phyloP scores from a whole-genome alignment of 306 rosid genomes.

The Acacia crassicarpa region DNA sequence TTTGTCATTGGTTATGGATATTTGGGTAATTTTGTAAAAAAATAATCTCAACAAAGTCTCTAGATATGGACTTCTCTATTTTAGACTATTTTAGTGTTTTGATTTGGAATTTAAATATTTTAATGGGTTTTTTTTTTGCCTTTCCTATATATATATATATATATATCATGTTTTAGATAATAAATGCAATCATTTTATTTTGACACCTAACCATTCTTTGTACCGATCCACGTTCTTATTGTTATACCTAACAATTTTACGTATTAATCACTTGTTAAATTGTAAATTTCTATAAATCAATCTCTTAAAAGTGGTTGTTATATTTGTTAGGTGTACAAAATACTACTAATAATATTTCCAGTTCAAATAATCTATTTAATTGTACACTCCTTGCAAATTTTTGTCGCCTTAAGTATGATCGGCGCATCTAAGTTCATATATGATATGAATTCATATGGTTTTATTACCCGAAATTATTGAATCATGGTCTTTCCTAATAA shows the following conservation, averaged over 20 bases:
- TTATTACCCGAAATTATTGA: neutral
- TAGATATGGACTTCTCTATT: no score
- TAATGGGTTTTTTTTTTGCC: no score
- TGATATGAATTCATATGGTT: neutral
- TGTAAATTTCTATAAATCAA: neutral
- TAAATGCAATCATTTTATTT: neutral
- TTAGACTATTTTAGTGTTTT: no score
- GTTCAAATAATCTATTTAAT: neutral
- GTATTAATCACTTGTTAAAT: neutral
- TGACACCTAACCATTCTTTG: neutral
- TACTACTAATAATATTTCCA: neutral
- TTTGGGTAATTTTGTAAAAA: no score
- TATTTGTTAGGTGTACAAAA: neutral
- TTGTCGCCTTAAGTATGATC: neutral
- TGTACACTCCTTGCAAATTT: neutral
- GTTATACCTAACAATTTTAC: neutral
- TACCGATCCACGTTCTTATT: neutral
- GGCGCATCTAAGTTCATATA: neutral
- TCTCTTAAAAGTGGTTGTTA: neutral
- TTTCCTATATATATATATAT: no score
- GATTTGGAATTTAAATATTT: neutral
- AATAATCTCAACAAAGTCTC: no score
- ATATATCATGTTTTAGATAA: neutral
- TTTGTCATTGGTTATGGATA: no score
- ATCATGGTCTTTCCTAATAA: no score